Percentiles rank a stretch among this genome's conserved stretches.
Conservation (phyloP, 2,329 filamentous ascomycete species). For the Colletotrichum eleusines region DNA sequence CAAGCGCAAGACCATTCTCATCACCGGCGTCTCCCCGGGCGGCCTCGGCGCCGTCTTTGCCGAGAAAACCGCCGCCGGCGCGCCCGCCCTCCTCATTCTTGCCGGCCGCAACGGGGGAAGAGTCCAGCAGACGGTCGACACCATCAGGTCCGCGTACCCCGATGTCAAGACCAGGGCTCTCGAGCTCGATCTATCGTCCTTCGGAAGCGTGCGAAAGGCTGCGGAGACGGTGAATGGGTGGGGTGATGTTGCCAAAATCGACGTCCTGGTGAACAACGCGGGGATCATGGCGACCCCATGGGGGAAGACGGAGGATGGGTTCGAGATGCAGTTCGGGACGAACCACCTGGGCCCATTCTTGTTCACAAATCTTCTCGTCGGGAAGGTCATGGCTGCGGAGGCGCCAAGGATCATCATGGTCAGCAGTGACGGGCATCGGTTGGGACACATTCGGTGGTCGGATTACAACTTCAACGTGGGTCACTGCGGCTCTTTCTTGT, state of each 20-base stretch:
- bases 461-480: slow-evolving; percentile 58
- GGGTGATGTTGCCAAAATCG: slow-evolving; percentile 50
- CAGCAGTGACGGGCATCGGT: slow-evolving; percentile 57
- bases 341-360: slow-evolving; percentile 57
- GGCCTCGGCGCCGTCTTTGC: slow-evolving; percentile 55
- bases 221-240: slow-evolving; percentile 52
- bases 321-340: slow-evolving; percentile 54
- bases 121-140: slow-evolving; percentile 52
- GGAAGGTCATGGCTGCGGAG: slow-evolving; percentile 46
- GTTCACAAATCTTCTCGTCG: slow-evolving; percentile 54
- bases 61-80: slow-evolving; percentile 53
- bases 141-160: slow-evolving; percentile 50
- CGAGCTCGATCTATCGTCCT: slow-evolving; percentile 55
- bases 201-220: slow-evolving; percentile 54
- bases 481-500: background rate
- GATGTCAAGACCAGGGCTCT: slow-evolving; percentile 51
- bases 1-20: slow-evolving; percentile 54
- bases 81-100: slow-evolving; percentile 58
- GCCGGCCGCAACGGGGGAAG: slow-evolving; percentile 59
- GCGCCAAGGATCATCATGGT: slow-evolving; percentile 57
- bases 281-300: slow-evolving; percentile 55
- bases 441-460: slow-evolving; percentile 56
- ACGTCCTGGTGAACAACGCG: slow-evolving; percentile 59
- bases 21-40: slow-evolving; percentile 57
- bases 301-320: slow-evolving; percentile 51